Conservation (phyloP, 352 stramenopile genomes). For the Elongisporangium anandrum region DNA sequence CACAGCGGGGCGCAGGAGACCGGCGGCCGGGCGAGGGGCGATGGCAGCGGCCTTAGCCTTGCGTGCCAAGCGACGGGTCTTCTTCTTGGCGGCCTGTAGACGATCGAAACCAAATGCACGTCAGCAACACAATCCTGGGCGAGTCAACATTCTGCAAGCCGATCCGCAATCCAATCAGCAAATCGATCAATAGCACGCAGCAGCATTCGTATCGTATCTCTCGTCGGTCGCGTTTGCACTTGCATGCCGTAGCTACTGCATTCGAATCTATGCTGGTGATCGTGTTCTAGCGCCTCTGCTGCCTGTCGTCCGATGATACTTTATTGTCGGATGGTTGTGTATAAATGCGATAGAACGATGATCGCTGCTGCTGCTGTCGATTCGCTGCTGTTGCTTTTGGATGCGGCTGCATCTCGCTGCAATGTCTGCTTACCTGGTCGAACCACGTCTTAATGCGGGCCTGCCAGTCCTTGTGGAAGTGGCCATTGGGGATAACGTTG, state of each 20-base stretch:
- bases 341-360: neutral
- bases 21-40: constrained; percentile 94
- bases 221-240: neutral
- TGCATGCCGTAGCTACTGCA: neutral
- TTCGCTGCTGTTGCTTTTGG: neutral
- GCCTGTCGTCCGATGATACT: neutral
- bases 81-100: constrained; percentile 97
- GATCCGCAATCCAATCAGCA: neutral
- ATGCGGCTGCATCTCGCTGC: neutral
- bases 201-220: neutral
- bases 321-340: neutral
- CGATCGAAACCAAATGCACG: constrained; percentile 34
- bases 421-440: constrained; percentile 76
- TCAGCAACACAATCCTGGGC: constrained; percentile 14
- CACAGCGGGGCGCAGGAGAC: constrained; percentile 95
- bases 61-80: constrained; percentile 92
- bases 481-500: constrained; percentile 99
- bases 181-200: neutral
- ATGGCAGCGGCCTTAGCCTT: constrained; percentile 97
- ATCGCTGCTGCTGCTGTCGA: neutral
- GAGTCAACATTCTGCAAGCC: neutral
- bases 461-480: constrained; percentile 99
- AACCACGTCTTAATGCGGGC: constrained; percentile 96
- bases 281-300: neutral
- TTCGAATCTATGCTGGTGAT: neutral